phyloP scores from a whole-genome alignment of 2,329 filamentous ascomycete genomes.

The Clonostachys solani region DNA sequence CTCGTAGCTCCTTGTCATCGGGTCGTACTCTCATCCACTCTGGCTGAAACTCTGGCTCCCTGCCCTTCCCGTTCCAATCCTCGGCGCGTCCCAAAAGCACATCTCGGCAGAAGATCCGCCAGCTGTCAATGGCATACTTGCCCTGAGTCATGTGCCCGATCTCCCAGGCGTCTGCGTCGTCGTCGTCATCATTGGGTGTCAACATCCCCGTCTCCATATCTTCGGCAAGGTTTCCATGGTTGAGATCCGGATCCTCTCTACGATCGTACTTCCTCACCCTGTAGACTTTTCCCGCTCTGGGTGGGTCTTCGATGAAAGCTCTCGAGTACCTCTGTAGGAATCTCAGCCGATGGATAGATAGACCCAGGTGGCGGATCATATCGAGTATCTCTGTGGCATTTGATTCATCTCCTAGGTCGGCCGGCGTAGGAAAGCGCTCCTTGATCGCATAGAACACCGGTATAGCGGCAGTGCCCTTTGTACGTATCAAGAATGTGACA shows the following conservation, averaged over 20 bases:
- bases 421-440: slow-evolving; percentile 61
- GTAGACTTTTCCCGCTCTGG: slow-evolving; percentile 50
- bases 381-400: slow-evolving; percentile 45
- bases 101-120: slow-evolving; percentile 91
- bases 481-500: slow-evolving; percentile 81
- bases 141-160: slow-evolving; percentile 82
- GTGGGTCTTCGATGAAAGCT: slow-evolving; percentile 62
- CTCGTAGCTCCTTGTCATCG: slow-evolving; percentile 82
- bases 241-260: slow-evolving; percentile 16
- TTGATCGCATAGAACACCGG: slow-evolving; percentile 71
- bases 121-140: slow-evolving; percentile 81
- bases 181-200: slow-evolving; percentile 2
- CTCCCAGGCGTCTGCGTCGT: slow-evolving; percentile 60
- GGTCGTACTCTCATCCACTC: slow-evolving; percentile 90
- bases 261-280: slow-evolving; percentile 42
- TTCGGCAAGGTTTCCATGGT: not conserved
- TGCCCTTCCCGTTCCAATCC: slow-evolving; percentile 60
- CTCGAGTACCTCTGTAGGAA: slow-evolving; percentile 68
- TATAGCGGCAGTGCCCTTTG: slow-evolving; percentile 67
- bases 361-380: slow-evolving; percentile 67
- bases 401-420: slow-evolving; percentile 51
- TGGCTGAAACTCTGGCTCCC: slow-evolving; percentile 59
- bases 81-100: slow-evolving; percentile 60
- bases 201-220: not conserved
- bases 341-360: slow-evolving; percentile 62